Evolutionary conservation across 768 basidiomycete species (phyloP), one percentile per base, ranked within the genome.

Genomic region (Mrakia blollopis): DNA sequence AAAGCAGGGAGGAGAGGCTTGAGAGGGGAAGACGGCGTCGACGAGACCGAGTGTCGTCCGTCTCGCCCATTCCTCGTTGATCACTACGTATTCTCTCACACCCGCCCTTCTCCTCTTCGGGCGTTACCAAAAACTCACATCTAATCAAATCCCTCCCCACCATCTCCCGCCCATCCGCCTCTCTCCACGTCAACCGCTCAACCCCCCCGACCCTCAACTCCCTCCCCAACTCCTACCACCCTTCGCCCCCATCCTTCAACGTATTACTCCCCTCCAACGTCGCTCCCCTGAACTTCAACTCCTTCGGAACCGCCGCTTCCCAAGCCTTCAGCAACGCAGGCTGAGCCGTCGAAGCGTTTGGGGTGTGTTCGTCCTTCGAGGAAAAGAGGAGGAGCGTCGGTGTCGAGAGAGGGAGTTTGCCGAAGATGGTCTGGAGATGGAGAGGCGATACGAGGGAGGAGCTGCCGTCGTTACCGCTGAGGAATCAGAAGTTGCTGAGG

Each of bases 401-500:
- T 8, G 65, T 68, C 6, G 47, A 21, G 4, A n/a, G 18, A 25
- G 76, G 76, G 35, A 77, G 54, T 14, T 14, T 32, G 23, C 60
- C 70, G 23, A 77, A 77, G 9, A 72, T 77, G 37, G 44, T 28
- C 5, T 32, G 25, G 44, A 73, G 71, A 8, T 70, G 70, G 28
- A 52, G 41, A n/a, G 76, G 76, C 41, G 35, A 41, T 39, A 67
- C 37, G 47, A 30, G 30, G 41, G 50, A 57, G 72, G 73, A 77
- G 47, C 39, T 73, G 67, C 73, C 76, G 72, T 77, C 76, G 76
- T 77, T 72, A 0, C 76, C 76, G 21, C 76, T 69, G 65, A 9
- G 8, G n/a, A n/a, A n/a, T 13, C 4, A 5, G 28, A 16, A 28
- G 30, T 60, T 60, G 57, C n/a, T 25, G 10, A 11, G 16, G 4